These are phyloP conservation scores for Globisporangium acanthophoron DNA, from an alignment of 352 stramenopile genomes.

Conservation along the genomic window DNA sequence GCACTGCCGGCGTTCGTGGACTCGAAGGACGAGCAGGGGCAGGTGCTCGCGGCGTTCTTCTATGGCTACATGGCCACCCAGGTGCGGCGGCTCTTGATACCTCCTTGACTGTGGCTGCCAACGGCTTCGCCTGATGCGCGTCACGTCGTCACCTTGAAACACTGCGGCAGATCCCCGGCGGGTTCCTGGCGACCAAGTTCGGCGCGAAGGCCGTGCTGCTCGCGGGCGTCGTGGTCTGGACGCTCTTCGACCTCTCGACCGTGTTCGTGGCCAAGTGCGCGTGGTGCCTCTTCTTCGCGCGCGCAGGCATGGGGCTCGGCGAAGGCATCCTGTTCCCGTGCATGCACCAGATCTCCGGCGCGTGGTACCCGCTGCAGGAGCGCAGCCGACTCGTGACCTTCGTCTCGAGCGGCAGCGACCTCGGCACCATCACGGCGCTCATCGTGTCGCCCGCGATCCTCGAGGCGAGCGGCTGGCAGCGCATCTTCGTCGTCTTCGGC, in stretches of 20 bases:
- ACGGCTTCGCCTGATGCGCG: no score
- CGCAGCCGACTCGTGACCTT: slow-evolving; percentile 74
- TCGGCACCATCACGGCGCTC: slow-evolving; percentile 78
- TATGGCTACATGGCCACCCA: slow-evolving; percentile 87
- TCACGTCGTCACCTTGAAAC: no score
- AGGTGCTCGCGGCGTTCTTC: slow-evolving; percentile 83
- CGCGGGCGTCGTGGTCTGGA: slow-evolving; percentile 77
- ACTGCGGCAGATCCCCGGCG: slow-evolving; percentile 51
- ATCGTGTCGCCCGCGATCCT: slow-evolving; percentile 72
- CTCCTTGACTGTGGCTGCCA: no score
- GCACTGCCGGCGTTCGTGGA: slow-evolving; percentile 69
- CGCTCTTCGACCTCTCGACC: slow-evolving; percentile 78
- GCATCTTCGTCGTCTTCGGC: slow-evolving; percentile 76
- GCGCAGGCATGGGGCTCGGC: slow-evolving; percentile 76
- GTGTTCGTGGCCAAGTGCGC: slow-evolving; percentile 55
- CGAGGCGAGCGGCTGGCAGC: slow-evolving; percentile 51
- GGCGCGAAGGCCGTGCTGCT: slow-evolving; percentile 74
- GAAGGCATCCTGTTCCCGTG: slow-evolving; percentile 86
- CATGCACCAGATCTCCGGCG: slow-evolving; percentile 82
- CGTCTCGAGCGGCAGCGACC: slow-evolving; percentile 72
- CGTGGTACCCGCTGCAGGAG: slow-evolving; percentile 80
- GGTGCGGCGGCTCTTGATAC: slow-evolving; percentile 17
- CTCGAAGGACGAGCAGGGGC: slow-evolving; percentile 71
- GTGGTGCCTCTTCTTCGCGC: slow-evolving; percentile 66
- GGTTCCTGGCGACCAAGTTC: slow-evolving; percentile 62